A percentile compares a stretch with the other conserved stretches of the same genome.
These are phyloP conservation scores for Bruguiera parviflora DNA, from an alignment of 345 rosid species.

Conservation along the genomic window DNA sequence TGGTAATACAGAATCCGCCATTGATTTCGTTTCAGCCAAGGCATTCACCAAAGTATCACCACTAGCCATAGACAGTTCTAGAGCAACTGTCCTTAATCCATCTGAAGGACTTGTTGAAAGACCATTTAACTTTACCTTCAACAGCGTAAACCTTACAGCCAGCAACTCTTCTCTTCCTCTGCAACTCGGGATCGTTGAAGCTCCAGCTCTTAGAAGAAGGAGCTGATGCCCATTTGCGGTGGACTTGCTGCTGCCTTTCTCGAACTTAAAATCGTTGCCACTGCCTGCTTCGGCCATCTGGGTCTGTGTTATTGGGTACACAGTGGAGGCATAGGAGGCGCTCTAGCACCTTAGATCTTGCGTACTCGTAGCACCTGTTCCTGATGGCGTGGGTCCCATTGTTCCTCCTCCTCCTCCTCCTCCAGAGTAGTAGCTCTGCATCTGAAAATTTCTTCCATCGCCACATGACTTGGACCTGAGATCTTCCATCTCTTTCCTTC, in stretches of 20 bases:
- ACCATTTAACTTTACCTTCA: constrained; percentile 73
- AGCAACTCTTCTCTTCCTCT: constrained; percentile 68
- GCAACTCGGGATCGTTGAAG: constrained; percentile 58
- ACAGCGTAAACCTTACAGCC: constrained; percentile 62
- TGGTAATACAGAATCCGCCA: no score
- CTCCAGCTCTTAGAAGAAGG: constrained; percentile 48
- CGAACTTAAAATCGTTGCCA: constrained; percentile 31
- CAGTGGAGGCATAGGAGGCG: constrained; percentile 39
- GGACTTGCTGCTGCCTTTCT: constrained; percentile 42
- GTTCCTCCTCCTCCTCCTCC: neutral
- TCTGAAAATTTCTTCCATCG: constrained; percentile 39
- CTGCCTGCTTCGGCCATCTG: constrained; percentile 11
- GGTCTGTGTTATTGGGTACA: constrained; percentile 28
- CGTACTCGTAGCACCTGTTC: constrained; percentile 31
- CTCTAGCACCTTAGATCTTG: constrained; percentile 66
- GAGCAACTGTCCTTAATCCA: constrained; percentile 58
- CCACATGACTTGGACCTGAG: constrained; percentile 60
- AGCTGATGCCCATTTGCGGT: constrained; percentile 20
- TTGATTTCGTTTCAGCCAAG: no score
- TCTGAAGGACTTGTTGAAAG: constrained; percentile 58
- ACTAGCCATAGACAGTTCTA: constrained; percentile 41
- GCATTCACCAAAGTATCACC: constrained; percentile 6
- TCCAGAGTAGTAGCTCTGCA: constrained; percentile 16
- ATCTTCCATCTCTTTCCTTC: constrained; percentile 45
- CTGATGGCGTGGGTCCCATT: constrained; percentile 23